Evolutionary conservation across 2,329 filamentous ascomycete species (phyloP).

Genomic region (Nectriaceae sp.): DNA sequence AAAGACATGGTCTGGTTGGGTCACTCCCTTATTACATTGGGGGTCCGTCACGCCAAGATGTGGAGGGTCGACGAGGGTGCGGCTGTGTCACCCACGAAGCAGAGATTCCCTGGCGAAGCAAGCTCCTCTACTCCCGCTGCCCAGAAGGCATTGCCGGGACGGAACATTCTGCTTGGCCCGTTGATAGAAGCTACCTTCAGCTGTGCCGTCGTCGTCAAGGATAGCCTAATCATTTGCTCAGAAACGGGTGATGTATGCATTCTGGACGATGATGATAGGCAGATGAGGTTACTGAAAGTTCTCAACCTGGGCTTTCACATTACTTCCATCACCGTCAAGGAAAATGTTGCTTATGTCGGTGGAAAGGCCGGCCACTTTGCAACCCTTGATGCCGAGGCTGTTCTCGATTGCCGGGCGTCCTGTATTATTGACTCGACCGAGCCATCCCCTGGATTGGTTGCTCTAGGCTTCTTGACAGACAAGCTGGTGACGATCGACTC

Average conservation of each 20-base stretch:
- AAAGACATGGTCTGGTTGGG: conserved; percentile 91
- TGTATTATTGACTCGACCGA: conserved; percentile 42
- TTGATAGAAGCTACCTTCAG: conserved; percentile 85
- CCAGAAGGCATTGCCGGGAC: conserved; percentile 72
- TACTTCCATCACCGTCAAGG: conserved; percentile 64
- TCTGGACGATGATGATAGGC: conserved; percentile 73
- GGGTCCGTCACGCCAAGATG: conserved; percentile 88
- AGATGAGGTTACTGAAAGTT: conserved; percentile 69
- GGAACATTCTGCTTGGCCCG: conserved; percentile 83
- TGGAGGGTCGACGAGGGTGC: conserved; percentile 79
- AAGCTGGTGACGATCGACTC: conserved; percentile 76
- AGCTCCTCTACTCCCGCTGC: conserved; percentile 32
- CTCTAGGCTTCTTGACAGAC: conserved; percentile 67
- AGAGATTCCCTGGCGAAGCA: conserved; percentile 52
- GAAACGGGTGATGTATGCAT: conserved; percentile 89
- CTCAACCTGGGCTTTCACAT: conserved; percentile 68
- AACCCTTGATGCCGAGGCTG: conserved; percentile 51
- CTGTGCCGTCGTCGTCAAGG: conserved; percentile 69
- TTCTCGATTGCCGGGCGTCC: conserved; percentile 44
- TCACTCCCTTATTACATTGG: conserved; percentile 78
- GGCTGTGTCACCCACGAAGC: conserved; percentile 63
- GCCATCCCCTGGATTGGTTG: conserved; percentile 54
- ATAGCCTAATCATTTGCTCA: conserved; percentile 79
- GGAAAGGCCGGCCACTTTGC: conserved; percentile 64
- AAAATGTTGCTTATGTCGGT: conserved; percentile 65